Conservation (phyloP, 768 basidiomycete genomes). For the Boletus tomentosulus region DNA sequence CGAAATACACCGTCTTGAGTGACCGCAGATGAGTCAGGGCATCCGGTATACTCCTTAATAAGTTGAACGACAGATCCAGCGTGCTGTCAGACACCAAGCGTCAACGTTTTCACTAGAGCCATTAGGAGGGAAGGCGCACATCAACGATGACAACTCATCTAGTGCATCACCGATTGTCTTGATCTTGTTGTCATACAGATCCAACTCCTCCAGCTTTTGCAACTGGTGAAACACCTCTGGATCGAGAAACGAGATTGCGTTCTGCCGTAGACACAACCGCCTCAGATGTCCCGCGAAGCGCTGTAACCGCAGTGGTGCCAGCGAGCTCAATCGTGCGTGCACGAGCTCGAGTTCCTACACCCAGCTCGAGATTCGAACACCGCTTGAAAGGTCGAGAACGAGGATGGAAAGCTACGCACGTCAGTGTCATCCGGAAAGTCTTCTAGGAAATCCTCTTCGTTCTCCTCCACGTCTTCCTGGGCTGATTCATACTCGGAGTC, state of each 20-base stretch:
- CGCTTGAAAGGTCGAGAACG: not conserved
- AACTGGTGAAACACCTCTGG: slow-evolving; percentile 66
- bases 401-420: slow-evolving; percentile 39
- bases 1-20: slow-evolving; percentile 82
- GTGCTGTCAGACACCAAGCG: slow-evolving; percentile 40
- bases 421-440: slow-evolving; percentile 84
- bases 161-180: slow-evolving; percentile 69
- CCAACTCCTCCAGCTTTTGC: slow-evolving; percentile 77
- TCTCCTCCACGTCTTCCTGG: slow-evolving; percentile 40
- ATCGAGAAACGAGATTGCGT: slow-evolving; percentile 69
- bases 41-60: slow-evolving; percentile 69
- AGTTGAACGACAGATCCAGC: slow-evolving; percentile 94
- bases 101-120: not conserved
- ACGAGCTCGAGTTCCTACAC: slow-evolving; percentile 81
- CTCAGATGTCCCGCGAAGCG: slow-evolving; percentile 70
- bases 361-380: not conserved
- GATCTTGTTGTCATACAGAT: slow-evolving; percentile 94
- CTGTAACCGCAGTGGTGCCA: slow-evolving; percentile 61
- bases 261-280: slow-evolving; percentile 82
- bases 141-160: slow-evolving; percentile 49
- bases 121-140: slow-evolving; percentile 37
- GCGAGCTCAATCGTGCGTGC: slow-evolving; percentile 70
- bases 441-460: slow-evolving; percentile 64
- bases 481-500: slow-evolving; percentile 38
- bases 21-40: slow-evolving; percentile 52